Evolutionary conservation across 2,329 filamentous ascomycete genomes (phyloP), one percentile per base, ranked within the genome.

Genomic region (Pseudocercospora macadamiae): DNA sequence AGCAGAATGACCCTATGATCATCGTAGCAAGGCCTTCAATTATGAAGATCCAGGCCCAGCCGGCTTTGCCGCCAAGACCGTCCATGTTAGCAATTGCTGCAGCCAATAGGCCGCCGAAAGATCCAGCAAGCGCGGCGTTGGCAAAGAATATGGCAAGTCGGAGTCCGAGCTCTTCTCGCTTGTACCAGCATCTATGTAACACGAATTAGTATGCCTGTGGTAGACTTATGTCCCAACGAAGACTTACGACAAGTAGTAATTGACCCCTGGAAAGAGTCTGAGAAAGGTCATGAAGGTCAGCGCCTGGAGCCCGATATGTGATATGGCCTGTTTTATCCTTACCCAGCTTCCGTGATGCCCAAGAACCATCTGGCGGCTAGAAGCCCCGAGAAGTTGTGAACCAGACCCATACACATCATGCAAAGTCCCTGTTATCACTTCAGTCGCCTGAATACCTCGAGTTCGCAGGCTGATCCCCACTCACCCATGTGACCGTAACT

Each of bases 101-200:
- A 0, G 89, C 89, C 2, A 91, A 80, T 1, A 91, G 82, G 2
- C 89, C 89, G 68, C 88, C 89, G 62, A 91, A 91, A 0, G 87
- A 91, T 1, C 91, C 91, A 0, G 90, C 88, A 0, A 95, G 76
- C 0, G 91, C 89, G 0, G 90, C 91, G 0, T 89, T 89, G 0
- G 89, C 91, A 77, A 95, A 95, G 79, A 95, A 93, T 57, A 92
- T 85, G 16, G 90, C 89, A 62, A 89, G 86, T 34, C 91, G 84
- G 10, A 91, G 81, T 52, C 89, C 91, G 56, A 95, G 89, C 68
- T 96, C 91, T 9, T 82, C 84, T 32, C 90, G 82, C 69, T 85
- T 88, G 68, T 95, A 96, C 90, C 90, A 96, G 71, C 89, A 92
- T 47, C 42, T 47, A 16, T 14, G 16, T 14, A 6, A 23, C 19